Evolutionary conservation across 345 rosid genomes (phyloP), one percentile per base, ranked within the genome.

Genomic region (Combretum micranthum): DNA sequence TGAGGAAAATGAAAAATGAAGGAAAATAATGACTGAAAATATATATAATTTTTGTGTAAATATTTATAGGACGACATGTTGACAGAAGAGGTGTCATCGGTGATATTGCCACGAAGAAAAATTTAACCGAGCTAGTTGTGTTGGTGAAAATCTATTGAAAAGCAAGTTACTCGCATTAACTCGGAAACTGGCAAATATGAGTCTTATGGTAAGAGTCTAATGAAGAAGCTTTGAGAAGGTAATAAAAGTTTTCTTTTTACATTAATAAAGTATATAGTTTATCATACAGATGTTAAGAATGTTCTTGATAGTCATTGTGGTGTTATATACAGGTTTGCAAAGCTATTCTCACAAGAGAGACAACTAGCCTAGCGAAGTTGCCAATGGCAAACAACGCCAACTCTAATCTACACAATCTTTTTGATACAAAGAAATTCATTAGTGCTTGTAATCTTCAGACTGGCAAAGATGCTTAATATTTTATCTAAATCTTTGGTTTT

Each of bases 101-200:
- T 42, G 96, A 85, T 56, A 45, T 81, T 12, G 80, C 96, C 6
- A 84, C 86, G 1, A 46, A 69, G 21, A 77, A 77, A 10, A 83
- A 81, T 69, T 60, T 85, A 47, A 60, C 78, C 12, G 52, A 57
- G 51, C 77, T 85, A 0, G 73, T 65, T 73, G 64, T 67, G 72
- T 64, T 8, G 88, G 90, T 18, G 77, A 80, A 12, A 61, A 73
- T 9, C 59, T 83, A 26, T 65, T 81, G 51, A 83, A 80, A 81
- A 85, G 64, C 79, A 53, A 16, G 74, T 88, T 15, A 51, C 79
- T 3, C 72, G 69, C 52, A 82, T 74, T n/a, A 74, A 83, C 64
- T 60, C 80, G 39, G 79, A 77, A 2, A 78, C 64, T 0, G 83
- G 83, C 3, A 13, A 10, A 4, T 43, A 9, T 14, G 72, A 72